Conservation (phyloP, 2,329 filamentous ascomycete species). For the Fusarium udum region DNA sequence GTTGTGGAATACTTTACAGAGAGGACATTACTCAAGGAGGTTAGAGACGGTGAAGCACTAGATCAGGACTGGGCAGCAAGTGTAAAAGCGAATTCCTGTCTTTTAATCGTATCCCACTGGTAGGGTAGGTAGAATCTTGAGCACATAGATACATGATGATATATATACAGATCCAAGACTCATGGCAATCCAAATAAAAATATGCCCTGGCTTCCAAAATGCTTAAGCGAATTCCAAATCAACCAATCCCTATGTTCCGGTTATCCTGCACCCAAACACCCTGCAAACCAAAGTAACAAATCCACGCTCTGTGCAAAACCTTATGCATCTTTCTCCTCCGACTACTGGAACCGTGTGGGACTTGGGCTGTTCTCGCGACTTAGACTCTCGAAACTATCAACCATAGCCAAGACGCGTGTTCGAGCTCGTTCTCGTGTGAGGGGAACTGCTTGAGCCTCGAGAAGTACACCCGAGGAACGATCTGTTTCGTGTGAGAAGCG, state of each 20-base stretch:
- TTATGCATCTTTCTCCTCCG: background rate
- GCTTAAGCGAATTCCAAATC: constrained; percentile 1
- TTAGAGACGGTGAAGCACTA: background rate
- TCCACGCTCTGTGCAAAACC: background rate
- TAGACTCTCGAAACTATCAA: constrained; percentile 62
- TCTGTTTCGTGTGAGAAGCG: constrained; percentile 45
- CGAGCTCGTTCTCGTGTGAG: constrained; percentile 50
- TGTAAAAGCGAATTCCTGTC: background rate
- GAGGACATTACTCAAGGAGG: background rate
- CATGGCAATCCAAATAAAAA: constrained; percentile 4
- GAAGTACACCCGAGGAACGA: constrained; percentile 48
- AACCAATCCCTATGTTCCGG: constrained; percentile 5
- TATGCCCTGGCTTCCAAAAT: constrained; percentile 19
- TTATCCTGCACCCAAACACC: constrained; percentile 33
- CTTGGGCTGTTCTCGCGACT: constrained; percentile 58
- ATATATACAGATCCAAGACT: constrained; percentile 23
- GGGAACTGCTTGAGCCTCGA: constrained; percentile 59
- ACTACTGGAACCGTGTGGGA: constrained; percentile 40
- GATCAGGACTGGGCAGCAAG: background rate
- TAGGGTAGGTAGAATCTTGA: constrained; percentile 11
- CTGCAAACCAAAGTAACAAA: constrained; percentile 18
- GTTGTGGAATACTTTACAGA: background rate
- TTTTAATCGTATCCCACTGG: background rate
- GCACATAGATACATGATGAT: constrained; percentile 15
- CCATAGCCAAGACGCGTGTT: constrained; percentile 63